These are phyloP conservation scores for Nephelium lappaceum DNA, from an alignment of 345 rosid species.

Conservation along the genomic window DNA sequence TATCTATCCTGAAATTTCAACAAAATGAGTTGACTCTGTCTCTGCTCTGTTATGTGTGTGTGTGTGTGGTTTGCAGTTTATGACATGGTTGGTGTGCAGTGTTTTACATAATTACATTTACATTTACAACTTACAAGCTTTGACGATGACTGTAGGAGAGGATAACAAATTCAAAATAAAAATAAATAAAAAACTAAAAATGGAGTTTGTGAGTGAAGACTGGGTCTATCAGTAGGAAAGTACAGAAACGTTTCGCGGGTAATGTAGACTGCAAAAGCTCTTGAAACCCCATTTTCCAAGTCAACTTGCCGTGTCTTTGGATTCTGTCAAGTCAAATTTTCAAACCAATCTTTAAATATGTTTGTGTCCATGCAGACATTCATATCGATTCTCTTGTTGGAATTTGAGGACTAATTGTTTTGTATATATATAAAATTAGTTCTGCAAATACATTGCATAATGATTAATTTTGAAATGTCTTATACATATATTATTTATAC, in stretches of 20 bases:
- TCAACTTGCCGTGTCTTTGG: slow-evolving; percentile 19
- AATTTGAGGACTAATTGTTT: too few species aligned
- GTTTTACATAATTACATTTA: background rate
- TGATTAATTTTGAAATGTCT: too few species aligned
- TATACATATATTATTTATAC: too few species aligned
- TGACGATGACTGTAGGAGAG: background rate
- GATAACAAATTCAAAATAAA: background rate
- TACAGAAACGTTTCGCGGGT: background rate
- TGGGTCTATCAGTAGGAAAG: background rate
- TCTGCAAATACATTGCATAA: too few species aligned
- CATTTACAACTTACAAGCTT: background rate
- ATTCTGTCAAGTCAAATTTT: slow-evolving; percentile 2
- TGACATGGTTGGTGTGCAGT: background rate
- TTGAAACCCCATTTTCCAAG: background rate
- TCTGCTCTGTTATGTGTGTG: background rate
- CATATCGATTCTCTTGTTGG: too few species aligned
- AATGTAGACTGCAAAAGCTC: background rate
- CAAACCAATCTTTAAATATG: too few species aligned
- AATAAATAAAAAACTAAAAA: too few species aligned
- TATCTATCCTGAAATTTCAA: background rate
- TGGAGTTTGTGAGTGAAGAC: background rate
- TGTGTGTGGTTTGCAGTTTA: background rate
- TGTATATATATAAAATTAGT: too few species aligned
- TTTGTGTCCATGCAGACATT: too few species aligned
- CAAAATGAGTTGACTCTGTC: background rate